Base-by-base conservation (phyloP, 176 grass and related monocot species). In the Oryza nivara region DNA sequence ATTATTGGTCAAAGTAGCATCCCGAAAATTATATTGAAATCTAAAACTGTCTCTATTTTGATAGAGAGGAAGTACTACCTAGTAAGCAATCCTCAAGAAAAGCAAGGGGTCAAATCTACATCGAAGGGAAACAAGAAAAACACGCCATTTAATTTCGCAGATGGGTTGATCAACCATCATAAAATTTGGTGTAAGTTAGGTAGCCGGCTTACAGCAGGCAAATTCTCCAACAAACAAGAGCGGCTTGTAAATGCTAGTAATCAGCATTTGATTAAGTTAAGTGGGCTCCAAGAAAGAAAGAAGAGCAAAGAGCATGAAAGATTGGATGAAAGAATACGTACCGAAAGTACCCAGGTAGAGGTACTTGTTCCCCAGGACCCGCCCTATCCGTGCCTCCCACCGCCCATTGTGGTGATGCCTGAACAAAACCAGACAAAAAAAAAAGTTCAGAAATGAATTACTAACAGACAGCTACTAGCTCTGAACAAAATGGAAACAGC, bases 341-440 rank as follows among this genome's bases (percentile, higher is more conserved):
- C 96, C 80, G 65, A 92, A 98, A 70, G 96, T 98, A 74, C 96
- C 96, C 58, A 98, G 32, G 72, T 95, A 98, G 65, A 96, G 91
- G 77, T 99, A 99, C 75, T 99, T 99, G 80, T 94, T 96, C 35
- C 96, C 93, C 26, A 91, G 80, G 34, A 94, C 93, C 63, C 91
- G 71, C 58, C 96, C 93, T 65, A 96, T 94, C 17, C 96, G 87
- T 2, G 96, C 96, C 69, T 99, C 96, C 96, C 96, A 99, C 60
- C 96, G 88, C 5, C 96, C 93, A 38, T 99, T 94, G 63, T 96
- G 91, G 77, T 96, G 96, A 67, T 99, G 96, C 81, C 96, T 99
- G 44, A 6, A 89, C 8, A 74, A 64, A 80, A n/a, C 26, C 49
- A 22, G 2, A 9, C 14, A 67, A 1, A 23, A 64, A 23, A 23